phyloP scores from a whole-genome alignment of 108 stramenopile genomes.

The Parmales sp. region DNA sequence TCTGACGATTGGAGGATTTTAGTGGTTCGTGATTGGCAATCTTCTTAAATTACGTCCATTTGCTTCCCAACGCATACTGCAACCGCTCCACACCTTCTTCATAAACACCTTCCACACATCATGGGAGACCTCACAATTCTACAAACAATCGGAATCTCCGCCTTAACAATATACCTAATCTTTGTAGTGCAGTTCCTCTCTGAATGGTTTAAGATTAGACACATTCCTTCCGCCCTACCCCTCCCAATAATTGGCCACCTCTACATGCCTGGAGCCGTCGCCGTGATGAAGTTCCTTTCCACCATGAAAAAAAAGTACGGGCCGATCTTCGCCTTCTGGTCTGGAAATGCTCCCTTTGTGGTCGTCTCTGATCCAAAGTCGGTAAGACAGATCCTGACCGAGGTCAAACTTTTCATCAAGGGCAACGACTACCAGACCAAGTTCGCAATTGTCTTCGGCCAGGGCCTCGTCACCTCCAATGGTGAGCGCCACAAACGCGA shows the following conservation, averaged over 20 bases:
- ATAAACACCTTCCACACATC: too few relatives aligned
- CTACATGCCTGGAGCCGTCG: not conserved
- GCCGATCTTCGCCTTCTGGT: constrained; percentile 13
- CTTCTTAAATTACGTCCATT: too few relatives aligned
- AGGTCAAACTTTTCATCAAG: constrained; percentile 14
- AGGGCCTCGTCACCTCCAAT: constrained; percentile 26
- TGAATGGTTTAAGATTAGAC: not conserved
- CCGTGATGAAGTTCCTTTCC: not conserved
- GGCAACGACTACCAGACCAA: constrained; percentile 19
- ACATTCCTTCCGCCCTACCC: not conserved
- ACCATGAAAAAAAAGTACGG: not conserved
- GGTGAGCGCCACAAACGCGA: constrained; percentile 23
- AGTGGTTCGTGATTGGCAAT: too few relatives aligned
- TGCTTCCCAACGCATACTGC: too few relatives aligned
- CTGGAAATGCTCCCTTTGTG: not conserved
- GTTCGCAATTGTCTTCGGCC: constrained; percentile 25
- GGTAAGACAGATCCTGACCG: constrained; percentile 9
- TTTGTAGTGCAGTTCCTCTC: not conserved
- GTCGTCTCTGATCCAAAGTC: constrained; percentile 12
- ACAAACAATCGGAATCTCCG: not conserved
- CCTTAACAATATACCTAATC: not conserved
- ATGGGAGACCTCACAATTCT: too few relatives aligned
- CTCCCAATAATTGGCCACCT: not conserved
- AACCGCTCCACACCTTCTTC: too few relatives aligned
- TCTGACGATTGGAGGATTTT: too few relatives aligned